Evolutionary conservation across 2,329 filamentous ascomycete genomes (phyloP).

Genomic region (Colletotrichum chlorophyti): DNA sequence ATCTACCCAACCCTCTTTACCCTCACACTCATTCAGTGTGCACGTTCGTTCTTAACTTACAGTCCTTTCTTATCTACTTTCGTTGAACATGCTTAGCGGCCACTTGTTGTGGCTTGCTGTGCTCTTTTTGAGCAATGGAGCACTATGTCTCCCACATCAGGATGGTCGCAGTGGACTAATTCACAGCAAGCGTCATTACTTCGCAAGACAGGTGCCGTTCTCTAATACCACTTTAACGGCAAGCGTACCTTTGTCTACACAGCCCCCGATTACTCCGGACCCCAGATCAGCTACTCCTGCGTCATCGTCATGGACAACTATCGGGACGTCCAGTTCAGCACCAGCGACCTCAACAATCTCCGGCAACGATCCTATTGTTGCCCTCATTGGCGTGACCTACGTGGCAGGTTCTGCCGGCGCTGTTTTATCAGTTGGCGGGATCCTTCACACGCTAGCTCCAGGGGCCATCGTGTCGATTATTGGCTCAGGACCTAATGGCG

Average conservation of each 20-base stretch:
- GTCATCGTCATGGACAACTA: neutral
- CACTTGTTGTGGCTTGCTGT: neutral
- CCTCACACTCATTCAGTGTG: neutral
- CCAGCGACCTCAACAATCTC: neutral
- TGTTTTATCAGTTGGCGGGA: neutral
- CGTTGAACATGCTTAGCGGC: neutral
- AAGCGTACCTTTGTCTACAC: neutral
- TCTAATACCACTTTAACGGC: neutral
- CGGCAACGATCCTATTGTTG: neutral
- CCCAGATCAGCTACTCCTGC: neutral
- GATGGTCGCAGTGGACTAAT: neutral
- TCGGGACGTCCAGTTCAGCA: neutral
- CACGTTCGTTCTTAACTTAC: neutral
- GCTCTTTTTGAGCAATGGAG: neutral
- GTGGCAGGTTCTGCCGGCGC: neutral
- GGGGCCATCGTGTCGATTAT: constrained; percentile 4
- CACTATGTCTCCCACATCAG: neutral
- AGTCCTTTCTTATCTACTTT: neutral
- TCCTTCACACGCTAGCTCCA: neutral
- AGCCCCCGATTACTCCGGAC: neutral
- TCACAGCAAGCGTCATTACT: neutral
- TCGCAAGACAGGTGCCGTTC: neutral
- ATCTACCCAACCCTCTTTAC: too few relatives aligned
- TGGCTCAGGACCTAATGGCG: neutral
- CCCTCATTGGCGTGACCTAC: constrained; percentile 7